Conservation (phyloP, 495 filamentous ascomycete species). For the Aspergillus sparsus region DNA sequence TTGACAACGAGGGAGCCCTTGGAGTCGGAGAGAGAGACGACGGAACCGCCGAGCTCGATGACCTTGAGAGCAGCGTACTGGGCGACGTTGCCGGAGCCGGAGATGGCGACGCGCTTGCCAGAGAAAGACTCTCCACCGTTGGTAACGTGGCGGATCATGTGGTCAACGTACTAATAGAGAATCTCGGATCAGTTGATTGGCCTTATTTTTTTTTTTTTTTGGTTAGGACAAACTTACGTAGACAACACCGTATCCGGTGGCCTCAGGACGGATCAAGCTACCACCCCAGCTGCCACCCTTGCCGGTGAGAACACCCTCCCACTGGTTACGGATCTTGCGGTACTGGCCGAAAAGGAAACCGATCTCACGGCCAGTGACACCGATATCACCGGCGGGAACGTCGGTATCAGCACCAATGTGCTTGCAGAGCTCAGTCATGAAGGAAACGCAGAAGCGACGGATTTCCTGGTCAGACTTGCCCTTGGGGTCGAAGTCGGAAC, state of each 20-base stretch:
- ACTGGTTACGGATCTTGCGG: constrained; percentile 81
- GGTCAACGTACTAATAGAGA: constrained; percentile 67
- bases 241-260: constrained; percentile 94
- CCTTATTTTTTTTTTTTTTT: neutral
- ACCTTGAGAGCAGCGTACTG: constrained; percentile 97
- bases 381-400: constrained; percentile 93
- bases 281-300: constrained; percentile 95
- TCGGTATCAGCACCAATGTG: constrained; percentile 97
- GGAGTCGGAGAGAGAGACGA: constrained; percentile 93
- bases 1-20: constrained; percentile 79
- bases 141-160: constrained; percentile 89
- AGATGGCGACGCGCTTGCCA: constrained; percentile 94
- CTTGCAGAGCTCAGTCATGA: constrained; percentile 92
- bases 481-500: constrained; percentile 99
- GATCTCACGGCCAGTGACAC: constrained; percentile 86
- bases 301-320: constrained; percentile 94
- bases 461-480: constrained; percentile 98
- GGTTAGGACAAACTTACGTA: constrained; percentile 53
- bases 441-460: constrained; percentile 92
- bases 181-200: neutral
- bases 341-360: constrained; percentile 96
- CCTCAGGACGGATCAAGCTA: constrained; percentile 92
- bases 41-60: constrained; percentile 91
- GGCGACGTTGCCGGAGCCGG: constrained; percentile 96
- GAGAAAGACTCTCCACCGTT: constrained; percentile 79